Base-by-base conservation (phyloP, 1,284 basidiomycete genomes). In the Ganoderma multipileum region DNA sequence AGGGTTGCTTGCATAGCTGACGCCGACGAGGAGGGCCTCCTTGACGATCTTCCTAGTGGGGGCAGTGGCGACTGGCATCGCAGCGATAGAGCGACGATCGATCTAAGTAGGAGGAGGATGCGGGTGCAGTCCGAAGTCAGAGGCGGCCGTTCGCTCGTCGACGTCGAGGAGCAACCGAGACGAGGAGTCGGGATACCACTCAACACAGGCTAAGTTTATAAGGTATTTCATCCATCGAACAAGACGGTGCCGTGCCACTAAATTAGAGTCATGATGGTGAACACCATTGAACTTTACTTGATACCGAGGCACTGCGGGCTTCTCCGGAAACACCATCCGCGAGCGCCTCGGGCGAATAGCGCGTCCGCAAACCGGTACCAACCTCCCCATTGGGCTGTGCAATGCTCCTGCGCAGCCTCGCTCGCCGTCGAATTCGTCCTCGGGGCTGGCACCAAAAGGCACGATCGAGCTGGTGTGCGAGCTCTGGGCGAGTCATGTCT, bases 21-120 rank as follows among this genome's bases (percentile, higher is more conserved):
- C 30, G 28, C 67, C 67, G 33, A 68, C 63, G 28, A 68, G 67
- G 28, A 68, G 47, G 2, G 67, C 67, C 54, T 68, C 64, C 63
- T 62, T 68, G 28, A 39, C 39, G 36, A 60, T 42, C 38, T 26
- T 3, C 58, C 58, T 28, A 28, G 36, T 20, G 58, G 23, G 8
- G 26, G 26, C 26, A 59, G 33, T 59, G 36, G 38, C 3, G 23
- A 54, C 52, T 23, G 58, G 58, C 58, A 60, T 60, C 12, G 58
- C 16, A 38, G 58, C 14, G 38, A 60, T 41, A 38, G 58, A 60
- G 26, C 36, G 38, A 42, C 0, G 39, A 12, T 11, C 23, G 47
- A 23, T 50, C 47, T 50, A 50, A 7, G n/a, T 26, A 41, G 5
- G 26, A 44, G 20, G 42, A 44, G 42, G 42, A 44, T 5, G 18